Evolutionary conservation across 2,329 filamentous ascomycete species (phyloP).

Genomic region (Microdochium trichocladiopsis): DNA sequence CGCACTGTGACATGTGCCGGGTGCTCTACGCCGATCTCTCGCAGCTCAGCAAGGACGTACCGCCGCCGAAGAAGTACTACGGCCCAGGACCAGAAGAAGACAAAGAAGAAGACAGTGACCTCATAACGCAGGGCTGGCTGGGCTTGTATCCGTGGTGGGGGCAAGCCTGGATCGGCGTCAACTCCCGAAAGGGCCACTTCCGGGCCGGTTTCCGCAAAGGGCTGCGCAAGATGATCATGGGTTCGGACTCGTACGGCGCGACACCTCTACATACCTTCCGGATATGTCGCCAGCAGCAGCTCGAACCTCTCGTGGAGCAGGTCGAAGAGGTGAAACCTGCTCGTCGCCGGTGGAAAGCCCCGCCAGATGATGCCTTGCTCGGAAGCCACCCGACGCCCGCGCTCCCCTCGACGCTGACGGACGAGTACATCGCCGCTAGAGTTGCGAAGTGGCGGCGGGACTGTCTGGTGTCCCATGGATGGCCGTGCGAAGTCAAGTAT

Average conservation of each 20-base stretch:
- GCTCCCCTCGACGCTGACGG: background rate
- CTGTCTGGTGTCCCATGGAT: slow-evolving; percentile 1
- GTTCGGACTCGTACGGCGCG: slow-evolving; percentile 2
- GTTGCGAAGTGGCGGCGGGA: background rate
- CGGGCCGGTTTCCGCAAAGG: slow-evolving; percentile 8
- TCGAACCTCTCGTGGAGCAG: slow-evolving; percentile 1
- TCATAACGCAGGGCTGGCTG: slow-evolving; percentile 9
- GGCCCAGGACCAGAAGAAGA: no score
- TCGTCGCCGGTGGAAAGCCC: no score
- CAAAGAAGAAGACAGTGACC: background rate
- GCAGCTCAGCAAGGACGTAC: background rate
- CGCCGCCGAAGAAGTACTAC: no score
- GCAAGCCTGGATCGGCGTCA: slow-evolving; percentile 1
- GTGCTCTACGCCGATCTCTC: slow-evolving; percentile 7
- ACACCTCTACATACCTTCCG: slow-evolving; percentile 8
- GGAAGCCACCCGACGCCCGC: background rate
- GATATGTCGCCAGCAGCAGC: slow-evolving; percentile 4
- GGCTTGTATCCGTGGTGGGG: slow-evolving; percentile 9
- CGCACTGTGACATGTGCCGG: slow-evolving; percentile 7
- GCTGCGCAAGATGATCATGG: slow-evolving; percentile 5
- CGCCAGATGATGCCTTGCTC: background rate
- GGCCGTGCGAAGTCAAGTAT: slow-evolving; percentile 1
- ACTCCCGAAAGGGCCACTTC: slow-evolving; percentile 8
- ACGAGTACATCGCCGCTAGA: background rate
- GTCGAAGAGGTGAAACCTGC: background rate